These are phyloP conservation scores for Teunomyces barrocoloradensis DNA, from an alignment of 805 yeast genomes.

Conservation along the genomic window DNA sequence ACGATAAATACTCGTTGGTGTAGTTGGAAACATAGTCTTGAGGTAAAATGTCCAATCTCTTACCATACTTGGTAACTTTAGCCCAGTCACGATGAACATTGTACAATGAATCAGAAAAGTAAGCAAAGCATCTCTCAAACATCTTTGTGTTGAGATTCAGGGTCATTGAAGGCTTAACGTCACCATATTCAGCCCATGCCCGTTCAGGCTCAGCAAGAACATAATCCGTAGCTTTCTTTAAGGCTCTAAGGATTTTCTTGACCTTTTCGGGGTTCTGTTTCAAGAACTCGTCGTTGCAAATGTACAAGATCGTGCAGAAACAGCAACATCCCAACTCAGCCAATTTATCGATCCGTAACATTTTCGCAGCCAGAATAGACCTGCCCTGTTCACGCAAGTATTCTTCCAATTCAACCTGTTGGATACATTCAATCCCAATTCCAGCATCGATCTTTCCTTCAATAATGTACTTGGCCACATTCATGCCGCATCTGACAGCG, in stretches of 20 bases:
- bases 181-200: slow-evolving; percentile 46
- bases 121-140: slow-evolving; percentile 55
- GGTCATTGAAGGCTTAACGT: slow-evolving; percentile 48
- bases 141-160: slow-evolving; percentile 41
- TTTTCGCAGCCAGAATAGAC: slow-evolving; percentile 46
- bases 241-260: slow-evolving; percentile 43
- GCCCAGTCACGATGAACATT: slow-evolving; percentile 58
- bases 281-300: slow-evolving; percentile 50
- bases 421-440: slow-evolving; percentile 58
- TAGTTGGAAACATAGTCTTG: slow-evolving; percentile 49
- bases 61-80: slow-evolving; percentile 55
- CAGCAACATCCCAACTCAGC: slow-evolving; percentile 61
- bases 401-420: slow-evolving; percentile 56
- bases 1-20: slow-evolving; percentile 47
- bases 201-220: slow-evolving; percentile 42
- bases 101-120: slow-evolving; percentile 49
- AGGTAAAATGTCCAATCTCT: slow-evolving; percentile 51
- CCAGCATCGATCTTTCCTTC: slow-evolving; percentile 58
- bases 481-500: slow-evolving; percentile 60
- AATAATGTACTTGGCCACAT: slow-evolving; percentile 53
- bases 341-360: slow-evolving; percentile 54
- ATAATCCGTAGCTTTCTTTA: slow-evolving; percentile 51
- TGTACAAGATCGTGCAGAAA: slow-evolving; percentile 55
- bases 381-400: slow-evolving; percentile 43
- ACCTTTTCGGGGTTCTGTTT: slow-evolving; percentile 46